Evolutionary conservation across 2,329 filamentous ascomycete genomes (phyloP).

Genomic region (Alternaria triticina): DNA sequence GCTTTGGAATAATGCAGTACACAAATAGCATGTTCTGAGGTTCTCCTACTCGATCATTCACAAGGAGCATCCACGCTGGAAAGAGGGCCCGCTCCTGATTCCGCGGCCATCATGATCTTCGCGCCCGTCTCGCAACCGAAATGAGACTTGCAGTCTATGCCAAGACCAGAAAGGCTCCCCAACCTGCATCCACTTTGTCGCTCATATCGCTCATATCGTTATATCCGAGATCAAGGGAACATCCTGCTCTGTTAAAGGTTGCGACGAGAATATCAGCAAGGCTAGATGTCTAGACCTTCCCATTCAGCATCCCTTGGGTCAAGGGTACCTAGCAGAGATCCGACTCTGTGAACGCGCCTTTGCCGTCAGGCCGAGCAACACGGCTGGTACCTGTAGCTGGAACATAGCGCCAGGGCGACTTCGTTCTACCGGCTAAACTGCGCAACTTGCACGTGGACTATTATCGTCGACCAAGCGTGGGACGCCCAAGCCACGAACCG

Average conservation of each 20-base stretch:
- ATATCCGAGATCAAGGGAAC: background rate
- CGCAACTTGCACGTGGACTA: conserved; percentile 25
- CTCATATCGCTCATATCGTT: conserved; percentile 3
- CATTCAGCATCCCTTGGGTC: conserved; percentile 2
- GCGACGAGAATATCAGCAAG: background rate
- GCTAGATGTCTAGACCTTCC: background rate
- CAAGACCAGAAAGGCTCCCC: conserved; percentile 15
- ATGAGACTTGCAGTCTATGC: conserved; percentile 20
- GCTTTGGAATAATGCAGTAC: background rate
- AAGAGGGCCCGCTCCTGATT: conserved; percentile 1
- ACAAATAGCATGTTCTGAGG: conserved; percentile 4
- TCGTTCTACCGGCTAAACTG: conserved; percentile 26
- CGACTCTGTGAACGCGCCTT: conserved; percentile 13
- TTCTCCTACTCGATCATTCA: background rate
- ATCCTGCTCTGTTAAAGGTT: background rate
- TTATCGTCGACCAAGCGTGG: conserved; percentile 25
- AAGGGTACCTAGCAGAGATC: background rate
- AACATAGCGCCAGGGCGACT: background rate
- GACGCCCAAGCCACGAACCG: conserved; percentile 14
- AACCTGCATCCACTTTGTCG: conserved; percentile 5
- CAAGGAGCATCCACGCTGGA: background rate
- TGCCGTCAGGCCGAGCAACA: conserved; percentile 23
- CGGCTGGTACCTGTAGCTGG: conserved; percentile 14
- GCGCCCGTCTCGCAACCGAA: conserved; percentile 28
- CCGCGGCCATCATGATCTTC: conserved; percentile 27